These are phyloP conservation scores for Collybia nuda DNA, from an alignment of 768 basidiomycete species.

Conservation along the genomic window DNA sequence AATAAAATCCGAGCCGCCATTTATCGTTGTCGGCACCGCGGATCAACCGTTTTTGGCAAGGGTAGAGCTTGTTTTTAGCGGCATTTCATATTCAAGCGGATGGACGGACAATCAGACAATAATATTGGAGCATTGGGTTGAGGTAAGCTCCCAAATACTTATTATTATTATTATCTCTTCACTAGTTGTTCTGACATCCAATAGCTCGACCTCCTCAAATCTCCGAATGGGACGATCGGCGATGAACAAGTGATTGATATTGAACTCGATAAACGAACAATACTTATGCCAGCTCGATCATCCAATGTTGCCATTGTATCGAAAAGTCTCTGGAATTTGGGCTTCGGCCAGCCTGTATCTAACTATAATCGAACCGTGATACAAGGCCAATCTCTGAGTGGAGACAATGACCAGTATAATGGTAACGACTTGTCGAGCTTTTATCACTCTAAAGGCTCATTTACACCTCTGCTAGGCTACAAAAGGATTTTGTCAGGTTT, in stretches of 20 bases:
- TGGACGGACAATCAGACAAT: constrained; percentile 29
- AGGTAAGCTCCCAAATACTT: constrained; percentile 29
- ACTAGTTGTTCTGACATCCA: neutral
- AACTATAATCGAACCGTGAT: neutral
- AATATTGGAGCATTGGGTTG: constrained; percentile 54
- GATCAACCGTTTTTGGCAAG: constrained; percentile 44
- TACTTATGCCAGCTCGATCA: constrained; percentile 31
- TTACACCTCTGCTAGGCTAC: constrained; percentile 15
- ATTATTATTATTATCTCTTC: no score
- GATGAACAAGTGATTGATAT: constrained; percentile 55
- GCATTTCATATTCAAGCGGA: constrained; percentile 20
- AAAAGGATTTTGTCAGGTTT: constrained; percentile 29
- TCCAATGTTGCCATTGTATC: constrained; percentile 30
- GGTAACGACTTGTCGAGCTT: neutral
- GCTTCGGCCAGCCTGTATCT: neutral
- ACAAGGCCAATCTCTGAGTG: neutral
- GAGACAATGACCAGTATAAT: neutral
- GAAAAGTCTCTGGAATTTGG: constrained; percentile 38
- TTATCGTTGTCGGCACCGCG: constrained; percentile 41
- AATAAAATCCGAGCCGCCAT: constrained; percentile 37
- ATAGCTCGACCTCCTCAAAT: constrained; percentile 43
- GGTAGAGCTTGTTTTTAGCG: constrained; percentile 44
- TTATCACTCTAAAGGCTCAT: neutral
- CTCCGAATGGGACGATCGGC: constrained; percentile 31
- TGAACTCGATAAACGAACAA: constrained; percentile 48